Base-by-base conservation (phyloP, 495 filamentous ascomycete species). In the Penicillium verhagenii region DNA sequence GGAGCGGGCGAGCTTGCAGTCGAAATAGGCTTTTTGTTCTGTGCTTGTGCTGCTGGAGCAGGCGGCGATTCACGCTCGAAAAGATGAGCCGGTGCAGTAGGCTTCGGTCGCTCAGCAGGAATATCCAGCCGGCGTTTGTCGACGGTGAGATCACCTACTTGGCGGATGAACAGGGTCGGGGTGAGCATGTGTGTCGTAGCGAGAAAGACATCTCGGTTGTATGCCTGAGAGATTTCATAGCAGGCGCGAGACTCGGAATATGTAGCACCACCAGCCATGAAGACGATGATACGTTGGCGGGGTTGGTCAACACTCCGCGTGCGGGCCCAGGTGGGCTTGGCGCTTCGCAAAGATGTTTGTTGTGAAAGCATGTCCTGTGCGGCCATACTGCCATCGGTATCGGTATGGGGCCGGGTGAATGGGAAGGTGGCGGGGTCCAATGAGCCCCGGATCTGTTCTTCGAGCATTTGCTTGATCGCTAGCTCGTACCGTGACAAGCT, bases 191-290 rank as follows among this genome's bases (percentile, higher is more conserved):
- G 93, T 11, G 84, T 89, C 1, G 90, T 92, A n/a, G 85, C 87
- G 11, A 98, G 80, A 71, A 92, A 92, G n/a, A 96, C 79, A 59
- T 97, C 94, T 38, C 87, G 83, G 51, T 79, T 82, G 54, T 79
- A 82, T 44, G 80, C 61, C 53, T 87, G 79, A 8, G 89, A 87
- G 40, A 93, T 68, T 57, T 98, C 92, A 61, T 97, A 97, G 72
- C 94, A 97, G 18, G 87, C 79, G 47, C 95, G 84, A 6, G 88
- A 76, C 72, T 98, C 94, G 1, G 88, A 87, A 68, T 92, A 94
- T 3, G 92, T 98, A 6, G 95, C 95, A 37, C 94, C 94, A 31
- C 95, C 94, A 18, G 94, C 93, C 84, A 97, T 88, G 69, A 97
- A 97, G 43, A 97, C 87, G 54, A 98, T 88, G 42, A 97, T 83